Evolutionary conservation across 805 yeast genomes (phyloP).

Genomic region (Myxozyma lipomycoides): DNA sequence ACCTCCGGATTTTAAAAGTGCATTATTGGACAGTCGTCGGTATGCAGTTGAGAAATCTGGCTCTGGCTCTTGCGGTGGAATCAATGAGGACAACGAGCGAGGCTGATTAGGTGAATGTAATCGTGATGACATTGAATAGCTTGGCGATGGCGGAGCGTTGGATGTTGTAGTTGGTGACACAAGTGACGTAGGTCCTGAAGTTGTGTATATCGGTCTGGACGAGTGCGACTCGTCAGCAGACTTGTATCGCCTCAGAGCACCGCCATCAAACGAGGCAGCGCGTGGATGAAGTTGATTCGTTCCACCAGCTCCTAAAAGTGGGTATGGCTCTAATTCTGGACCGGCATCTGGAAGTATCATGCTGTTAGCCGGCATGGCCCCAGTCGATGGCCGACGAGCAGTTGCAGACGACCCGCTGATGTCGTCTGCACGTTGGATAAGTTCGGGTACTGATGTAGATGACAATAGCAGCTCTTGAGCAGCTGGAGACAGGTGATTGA

Average conservation of each 20-base stretch:
- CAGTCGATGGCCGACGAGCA: constrained; percentile 14
- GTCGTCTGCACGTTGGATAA: constrained; percentile 1
- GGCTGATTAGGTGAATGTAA: constrained; percentile 12
- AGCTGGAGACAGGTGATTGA: constrained; percentile 22
- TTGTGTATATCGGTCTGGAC: background rate
- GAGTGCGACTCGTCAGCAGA: constrained; percentile 21
- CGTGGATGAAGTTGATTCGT: constrained; percentile 11
- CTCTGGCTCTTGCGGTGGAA: constrained; percentile 2
- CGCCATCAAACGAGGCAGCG: constrained; percentile 21
- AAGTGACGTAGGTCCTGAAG: constrained; percentile 12
- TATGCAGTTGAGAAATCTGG: constrained; percentile 28
- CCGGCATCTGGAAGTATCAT: constrained; percentile 23
- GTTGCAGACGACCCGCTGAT: background rate
- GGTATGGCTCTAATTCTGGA: constrained; percentile 19
- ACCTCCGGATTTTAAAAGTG: constrained; percentile 30
- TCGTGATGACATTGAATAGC: constrained; percentile 4
- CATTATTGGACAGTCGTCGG: constrained; percentile 28
- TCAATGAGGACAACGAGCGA: constrained; percentile 5
- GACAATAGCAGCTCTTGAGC: constrained; percentile 27
- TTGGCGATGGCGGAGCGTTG: constrained; percentile 13
- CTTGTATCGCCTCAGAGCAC: constrained; percentile 14
- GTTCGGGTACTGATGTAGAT: constrained; percentile 18
- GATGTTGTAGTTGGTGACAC: constrained; percentile 9
- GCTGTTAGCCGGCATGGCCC: constrained; percentile 1
- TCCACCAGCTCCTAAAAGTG: constrained; percentile 5